Evolutionary conservation across 129 eudicot genomes (phyloP).

Genomic region (Saussurea involucrata): DNA sequence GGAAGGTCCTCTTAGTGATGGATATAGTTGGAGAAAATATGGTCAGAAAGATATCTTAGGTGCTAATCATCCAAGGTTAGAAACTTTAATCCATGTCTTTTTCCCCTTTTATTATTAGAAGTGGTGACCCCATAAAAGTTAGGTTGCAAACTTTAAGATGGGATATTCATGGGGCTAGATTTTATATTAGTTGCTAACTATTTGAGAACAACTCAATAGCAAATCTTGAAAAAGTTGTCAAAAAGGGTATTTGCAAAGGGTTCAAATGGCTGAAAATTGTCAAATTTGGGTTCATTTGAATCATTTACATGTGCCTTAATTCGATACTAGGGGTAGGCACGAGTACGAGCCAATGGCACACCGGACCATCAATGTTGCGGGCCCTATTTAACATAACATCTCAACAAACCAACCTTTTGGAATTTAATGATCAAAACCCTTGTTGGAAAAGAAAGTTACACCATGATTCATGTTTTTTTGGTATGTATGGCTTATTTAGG

Average conservation of each 20-base stretch:
- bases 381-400: slow-evolving; percentile 1
- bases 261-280: background rate
- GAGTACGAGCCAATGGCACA: background rate
- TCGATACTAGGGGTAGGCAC: background rate
- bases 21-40: slow-evolving; percentile 87
- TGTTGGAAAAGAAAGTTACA: background rate
- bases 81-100: background rate
- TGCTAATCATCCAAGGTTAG: slow-evolving; percentile 76
- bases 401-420: slow-evolving; percentile 13
- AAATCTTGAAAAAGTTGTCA: background rate
- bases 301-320: background rate
- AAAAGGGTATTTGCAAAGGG: background rate
- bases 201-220: background rate
- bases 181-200: background rate
- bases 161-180: background rate
- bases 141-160: background rate
- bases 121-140: slow-evolving; percentile 1
- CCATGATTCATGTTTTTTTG: background rate
- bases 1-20: slow-evolving; percentile 63
- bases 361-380: background rate
- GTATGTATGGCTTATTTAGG: background rate
- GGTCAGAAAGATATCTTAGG: slow-evolving; percentile 93
- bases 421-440: background rate
- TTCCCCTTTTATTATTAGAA: slow-evolving; percentile 2
- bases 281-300: background rate